A percentile compares a stretch with the other conserved stretches of the same genome.
Conservation (phyloP, 129 eudicot genomes). For the Artemisia argyi region DNA sequence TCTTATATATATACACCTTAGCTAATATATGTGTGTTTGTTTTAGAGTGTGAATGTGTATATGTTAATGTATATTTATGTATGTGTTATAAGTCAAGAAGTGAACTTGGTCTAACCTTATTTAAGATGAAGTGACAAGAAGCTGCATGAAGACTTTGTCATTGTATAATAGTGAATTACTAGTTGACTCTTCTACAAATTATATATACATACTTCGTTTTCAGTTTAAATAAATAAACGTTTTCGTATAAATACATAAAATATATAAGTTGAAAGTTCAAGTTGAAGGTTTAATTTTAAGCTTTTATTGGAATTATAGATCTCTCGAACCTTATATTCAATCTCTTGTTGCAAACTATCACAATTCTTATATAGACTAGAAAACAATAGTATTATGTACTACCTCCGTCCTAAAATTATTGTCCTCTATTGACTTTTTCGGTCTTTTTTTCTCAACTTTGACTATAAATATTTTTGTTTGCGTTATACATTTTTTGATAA, state of each 20-base stretch:
- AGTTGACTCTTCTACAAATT: conserved; percentile 23
- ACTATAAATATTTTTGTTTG: too few species aligned
- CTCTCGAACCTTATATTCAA: too few species aligned
- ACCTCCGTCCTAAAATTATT: too few species aligned
- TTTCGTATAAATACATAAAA: not conserved
- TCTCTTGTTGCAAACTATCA: too few species aligned
- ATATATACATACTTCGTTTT: not conserved
- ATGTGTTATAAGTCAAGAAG: conserved; percentile 21
- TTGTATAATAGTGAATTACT: conserved; percentile 12
- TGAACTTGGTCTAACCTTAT: conserved; percentile 36
- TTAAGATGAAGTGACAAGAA: conserved; percentile 20
- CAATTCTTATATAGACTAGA: too few species aligned
- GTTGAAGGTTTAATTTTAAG: too few species aligned
- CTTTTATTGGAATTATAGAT: too few species aligned
- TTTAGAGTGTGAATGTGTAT: not conserved
- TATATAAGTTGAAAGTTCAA: not conserved
- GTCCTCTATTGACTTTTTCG: too few species aligned
- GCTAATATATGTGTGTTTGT: not conserved
- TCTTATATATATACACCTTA: conserved; percentile 10
- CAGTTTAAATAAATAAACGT: too few species aligned
- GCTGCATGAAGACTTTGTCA: conserved; percentile 30
- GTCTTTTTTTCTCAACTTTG: too few species aligned
- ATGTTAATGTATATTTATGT: not conserved
- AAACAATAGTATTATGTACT: too few species aligned
- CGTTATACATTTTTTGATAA: too few species aligned